A percentile compares a stretch with the other conserved stretches of the same genome.
phyloP scores from a whole-genome alignment of 1,284 basidiomycete genomes.

The Apiotrichum siamense region DNA sequence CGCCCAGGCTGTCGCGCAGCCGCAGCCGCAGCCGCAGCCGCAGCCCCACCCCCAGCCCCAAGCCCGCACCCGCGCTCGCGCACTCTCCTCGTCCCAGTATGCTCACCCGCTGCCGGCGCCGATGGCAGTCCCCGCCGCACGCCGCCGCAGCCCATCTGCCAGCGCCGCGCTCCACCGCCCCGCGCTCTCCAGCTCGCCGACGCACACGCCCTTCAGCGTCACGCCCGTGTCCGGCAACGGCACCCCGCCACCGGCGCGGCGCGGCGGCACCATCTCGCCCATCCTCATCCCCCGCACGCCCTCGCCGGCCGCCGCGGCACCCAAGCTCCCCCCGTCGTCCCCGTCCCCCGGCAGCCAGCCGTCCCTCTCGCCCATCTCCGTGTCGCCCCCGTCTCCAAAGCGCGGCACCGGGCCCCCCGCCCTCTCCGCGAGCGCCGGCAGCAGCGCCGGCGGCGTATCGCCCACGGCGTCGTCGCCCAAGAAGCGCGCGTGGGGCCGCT shows the following conservation, averaged over 20 bases:
- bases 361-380: not conserved
- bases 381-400: constrained; percentile 4
- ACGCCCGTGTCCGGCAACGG: not conserved
- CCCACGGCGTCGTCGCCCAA: not conserved
- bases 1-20: not conserved
- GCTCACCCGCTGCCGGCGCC: constrained; percentile 1
- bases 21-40: not conserved
- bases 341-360: not conserved
- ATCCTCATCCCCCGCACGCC: constrained; percentile 4
- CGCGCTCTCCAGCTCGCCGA: not conserved
- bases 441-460: not conserved
- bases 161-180: not conserved
- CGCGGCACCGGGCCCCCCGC: too few relatives aligned
- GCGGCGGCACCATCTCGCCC: not conserved
- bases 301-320: not conserved
- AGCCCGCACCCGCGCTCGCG: not conserved
- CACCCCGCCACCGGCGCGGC: not conserved
- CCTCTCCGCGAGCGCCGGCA: not conserved
- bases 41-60: too few relatives aligned
- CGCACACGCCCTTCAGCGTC: constrained; percentile 2
- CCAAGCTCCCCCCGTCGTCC: not conserved
- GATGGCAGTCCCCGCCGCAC: constrained; percentile 4
- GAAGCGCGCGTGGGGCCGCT: constrained; percentile 1
- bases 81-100: not conserved
- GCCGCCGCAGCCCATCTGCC: not conserved